Conservation (phyloP, 495 filamentous ascomycete genomes). For the Hypoxylon subgilvum region DNA sequence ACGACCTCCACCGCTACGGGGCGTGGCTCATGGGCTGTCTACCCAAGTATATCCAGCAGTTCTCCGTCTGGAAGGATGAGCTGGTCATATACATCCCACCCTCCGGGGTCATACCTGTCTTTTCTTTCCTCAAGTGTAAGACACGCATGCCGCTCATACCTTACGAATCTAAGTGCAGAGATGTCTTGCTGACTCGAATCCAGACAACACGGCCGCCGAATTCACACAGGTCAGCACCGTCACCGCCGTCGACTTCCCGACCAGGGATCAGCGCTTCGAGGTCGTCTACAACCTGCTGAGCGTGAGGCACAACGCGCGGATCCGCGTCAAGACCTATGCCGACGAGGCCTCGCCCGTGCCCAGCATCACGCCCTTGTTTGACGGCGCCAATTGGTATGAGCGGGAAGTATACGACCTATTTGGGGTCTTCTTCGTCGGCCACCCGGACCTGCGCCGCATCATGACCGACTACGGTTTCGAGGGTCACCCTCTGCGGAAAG, state of each 20-base stretch:
- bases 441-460: slow-evolving; percentile 96
- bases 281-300: slow-evolving; percentile 97
- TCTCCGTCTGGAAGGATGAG: slow-evolving; percentile 99
- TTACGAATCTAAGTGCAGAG: neutral
- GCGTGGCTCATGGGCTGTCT: slow-evolving; percentile 95
- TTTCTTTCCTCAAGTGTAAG: slow-evolving; percentile 88
- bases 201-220: slow-evolving; percentile 91
- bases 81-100: slow-evolving; percentile 91
- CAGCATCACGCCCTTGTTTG: slow-evolving; percentile 81
- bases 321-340: slow-evolving; percentile 98
- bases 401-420: slow-evolving; percentile 97
- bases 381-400: slow-evolving; percentile 99
- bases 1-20: slow-evolving; percentile 88
- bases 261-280: slow-evolving; percentile 92
- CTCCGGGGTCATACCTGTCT: slow-evolving; percentile 83
- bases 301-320: slow-evolving; percentile 92
- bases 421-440: slow-evolving; percentile 92
- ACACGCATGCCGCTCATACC: neutral
- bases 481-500: slow-evolving; percentile 95
- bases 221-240: slow-evolving; percentile 93
- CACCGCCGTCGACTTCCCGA: slow-evolving; percentile 94
- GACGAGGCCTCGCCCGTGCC: slow-evolving; percentile 96
- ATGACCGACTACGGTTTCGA: slow-evolving; percentile 99
- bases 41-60: slow-evolving; percentile 98
- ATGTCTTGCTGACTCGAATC: slow-evolving; percentile 14